Conservation (phyloP, 2,329 filamentous ascomycete species). For the Trichophyton simii region DNA sequence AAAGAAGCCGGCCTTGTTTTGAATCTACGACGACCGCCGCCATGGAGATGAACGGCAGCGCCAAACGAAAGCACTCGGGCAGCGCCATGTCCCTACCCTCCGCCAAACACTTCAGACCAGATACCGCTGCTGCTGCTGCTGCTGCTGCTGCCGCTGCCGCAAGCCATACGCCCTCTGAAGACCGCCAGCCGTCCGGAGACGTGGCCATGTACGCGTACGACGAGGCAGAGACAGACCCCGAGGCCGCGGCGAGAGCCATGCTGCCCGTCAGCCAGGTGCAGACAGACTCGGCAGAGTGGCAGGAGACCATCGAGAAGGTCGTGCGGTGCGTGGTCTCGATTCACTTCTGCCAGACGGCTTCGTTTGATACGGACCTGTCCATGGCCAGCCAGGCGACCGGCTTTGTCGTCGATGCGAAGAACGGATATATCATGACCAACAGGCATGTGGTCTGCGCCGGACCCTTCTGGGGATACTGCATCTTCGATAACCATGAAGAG, state of each 20-base stretch:
- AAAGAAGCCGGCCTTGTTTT: not conserved
- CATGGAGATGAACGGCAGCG: conserved; percentile 39
- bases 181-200: conserved; percentile 32
- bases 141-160: conserved; percentile 23
- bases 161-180: conserved; percentile 22
- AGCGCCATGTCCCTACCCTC: conserved; percentile 40
- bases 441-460: conserved; percentile 89
- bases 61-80: conserved; percentile 45
- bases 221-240: conserved; percentile 32
- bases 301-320: conserved; percentile 85
- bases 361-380: conserved; percentile 93
- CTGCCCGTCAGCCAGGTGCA: conserved; percentile 7
- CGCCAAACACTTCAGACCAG: conserved; percentile 43
- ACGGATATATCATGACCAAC: conserved; percentile 79
- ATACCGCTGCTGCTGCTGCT: conserved; percentile 25
- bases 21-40: not conserved
- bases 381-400: conserved; percentile 92
- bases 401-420: conserved; percentile 91
- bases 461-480: conserved; percentile 94
- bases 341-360: conserved; percentile 93
- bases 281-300: conserved; percentile 71
- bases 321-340: conserved; percentile 97
- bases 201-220: conserved; percentile 12
- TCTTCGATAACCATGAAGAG: conserved; percentile 96
- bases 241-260: conserved; percentile 26